A percentile compares a stretch with the other conserved stretches of the same genome.
Evolutionary conservation across 2,329 filamentous ascomycete species (phyloP).

Genomic region (Escovopsis sp.): DNA sequence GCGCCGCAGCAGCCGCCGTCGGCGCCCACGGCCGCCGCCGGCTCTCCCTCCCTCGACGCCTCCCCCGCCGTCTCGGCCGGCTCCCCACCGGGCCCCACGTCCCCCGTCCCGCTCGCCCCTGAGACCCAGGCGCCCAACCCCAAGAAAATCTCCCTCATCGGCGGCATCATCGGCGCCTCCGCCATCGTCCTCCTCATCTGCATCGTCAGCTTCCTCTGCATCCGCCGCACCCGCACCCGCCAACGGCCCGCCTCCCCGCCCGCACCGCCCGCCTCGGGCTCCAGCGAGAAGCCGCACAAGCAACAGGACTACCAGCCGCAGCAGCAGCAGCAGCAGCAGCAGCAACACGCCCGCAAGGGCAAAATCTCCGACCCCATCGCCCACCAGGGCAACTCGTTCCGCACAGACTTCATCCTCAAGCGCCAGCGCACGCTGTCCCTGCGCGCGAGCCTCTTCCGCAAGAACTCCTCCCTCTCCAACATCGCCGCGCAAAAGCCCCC

Average conservation of each 20-base stretch:
- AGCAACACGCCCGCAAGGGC: conserved; percentile 17
- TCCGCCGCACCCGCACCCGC: conserved; percentile 16
- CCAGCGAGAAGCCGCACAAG: conserved; percentile 1
- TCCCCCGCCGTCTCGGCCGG: not conserved
- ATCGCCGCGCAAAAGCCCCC: conserved; percentile 5
- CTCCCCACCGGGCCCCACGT: not conserved
- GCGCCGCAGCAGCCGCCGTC: not conserved
- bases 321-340: too few relatives aligned
- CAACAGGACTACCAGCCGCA: too few relatives aligned
- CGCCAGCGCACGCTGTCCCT: conserved; percentile 12
- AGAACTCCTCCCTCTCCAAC: conserved; percentile 8
- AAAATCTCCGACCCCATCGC: conserved; percentile 45
- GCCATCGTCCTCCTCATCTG: conserved; percentile 26
- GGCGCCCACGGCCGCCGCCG: conserved; percentile 10
- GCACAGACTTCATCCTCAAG: conserved; percentile 39
- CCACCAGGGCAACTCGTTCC: conserved; percentile 22
- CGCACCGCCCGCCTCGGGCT: conserved; percentile 3
- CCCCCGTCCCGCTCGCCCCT: not conserved
- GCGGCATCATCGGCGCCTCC: conserved; percentile 32
- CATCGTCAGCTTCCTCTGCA: conserved; percentile 25
- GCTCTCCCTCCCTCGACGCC: conserved; percentile 8
- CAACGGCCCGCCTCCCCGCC: not conserved
- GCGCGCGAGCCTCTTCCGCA: not conserved
- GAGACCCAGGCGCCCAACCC: conserved; percentile 10
- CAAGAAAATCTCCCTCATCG: conserved; percentile 26